phyloP scores from a whole-genome alignment of 306 rosid genomes.

The Rosa chinensis region DNA sequence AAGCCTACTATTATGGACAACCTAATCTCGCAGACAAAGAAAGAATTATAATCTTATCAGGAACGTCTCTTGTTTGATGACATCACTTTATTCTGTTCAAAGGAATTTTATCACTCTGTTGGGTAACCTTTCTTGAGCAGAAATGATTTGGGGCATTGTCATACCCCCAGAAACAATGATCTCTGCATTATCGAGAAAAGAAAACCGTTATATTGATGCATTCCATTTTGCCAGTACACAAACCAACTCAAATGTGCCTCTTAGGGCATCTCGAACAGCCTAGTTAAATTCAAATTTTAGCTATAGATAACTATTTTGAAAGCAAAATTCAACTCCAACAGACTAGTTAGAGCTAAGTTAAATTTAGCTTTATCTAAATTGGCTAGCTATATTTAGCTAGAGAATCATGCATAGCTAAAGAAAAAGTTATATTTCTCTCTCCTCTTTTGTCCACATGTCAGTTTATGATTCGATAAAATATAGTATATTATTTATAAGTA shows the following conservation, averaged over 20 bases:
- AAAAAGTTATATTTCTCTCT: too few relatives aligned
- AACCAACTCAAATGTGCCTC: not conserved
- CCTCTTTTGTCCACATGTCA: too few relatives aligned
- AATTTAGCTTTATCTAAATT: too few relatives aligned
- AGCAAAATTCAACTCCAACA: too few relatives aligned
- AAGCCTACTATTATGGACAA: conserved; percentile 9
- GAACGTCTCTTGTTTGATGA: conserved; percentile 9
- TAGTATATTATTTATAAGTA: too few relatives aligned
- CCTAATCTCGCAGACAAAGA: not conserved
- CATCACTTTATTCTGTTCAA: conserved; percentile 56
- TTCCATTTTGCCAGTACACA: conserved; percentile 6
- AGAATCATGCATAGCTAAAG: too few relatives aligned
- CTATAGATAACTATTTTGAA: not conserved
- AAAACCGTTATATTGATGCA: not conserved
- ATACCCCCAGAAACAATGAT: conserved; percentile 92
- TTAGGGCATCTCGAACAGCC: too few relatives aligned
- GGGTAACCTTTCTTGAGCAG: conserved; percentile 59
- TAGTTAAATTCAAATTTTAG: too few relatives aligned
- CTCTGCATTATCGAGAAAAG: conserved; percentile 48
- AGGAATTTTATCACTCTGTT: conserved; percentile 56
- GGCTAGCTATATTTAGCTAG: too few relatives aligned
- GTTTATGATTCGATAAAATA: too few relatives aligned
- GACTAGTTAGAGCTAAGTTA: too few relatives aligned
- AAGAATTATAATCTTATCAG: not conserved
- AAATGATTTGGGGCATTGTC: conserved; percentile 82